Base-by-base conservation (phyloP, 2,329 filamentous ascomycete species). In the Tolypocladium tropicale region DNA sequence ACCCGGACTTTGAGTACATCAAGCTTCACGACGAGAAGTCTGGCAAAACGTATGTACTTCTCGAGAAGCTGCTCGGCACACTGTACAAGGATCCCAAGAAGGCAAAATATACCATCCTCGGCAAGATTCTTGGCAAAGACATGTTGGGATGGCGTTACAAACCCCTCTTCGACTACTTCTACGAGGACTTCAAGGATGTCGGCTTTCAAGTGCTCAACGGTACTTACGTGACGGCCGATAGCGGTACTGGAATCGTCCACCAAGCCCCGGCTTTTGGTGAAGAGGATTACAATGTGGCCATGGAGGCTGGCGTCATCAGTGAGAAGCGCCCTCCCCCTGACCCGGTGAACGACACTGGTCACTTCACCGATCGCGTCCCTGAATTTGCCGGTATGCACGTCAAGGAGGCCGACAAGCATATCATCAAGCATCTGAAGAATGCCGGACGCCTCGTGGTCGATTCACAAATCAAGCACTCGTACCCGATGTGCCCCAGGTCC, bases 71-170 rank as follows among this genome's bases (percentile, higher is more conserved):
- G 36, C 78, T 96, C 34, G 80, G 81, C 56, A 93, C 88, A 6
- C 77, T 96, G 2, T 96, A 96, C 77, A 96, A 96, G 71, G 90
- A 96, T 63, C 88, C 88, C 9, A 96, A 96, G 76, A 96, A 96
- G 76, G 91, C 91, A 53, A 95, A 96, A 69, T 96, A 85, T 75
- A 90, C 90, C 76, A 78, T 94, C 53, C 69, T 95, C 16, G 81
- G 88, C 60, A 92, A 88, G 66, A 74, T 95, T 63, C 88, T 85
- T 73, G 93, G 93, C 52, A 88, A 84, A 61, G 86, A 91, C 51
- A 90, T 96, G 85, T 75, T 89, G 34, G 90, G 89, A 41, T 95
- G 90, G 89, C 88, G 85, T 68, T 97, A 96, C 67, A 79, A 90
- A 70, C 92, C 93, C 7, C 79, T 92, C 0, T 97, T 96, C 71